Evolutionary conservation across 371 early-diverging fungal species (phyloP), one percentile per base, ranked within the genome.

Genomic region (Mucor ambiguus): DNA sequence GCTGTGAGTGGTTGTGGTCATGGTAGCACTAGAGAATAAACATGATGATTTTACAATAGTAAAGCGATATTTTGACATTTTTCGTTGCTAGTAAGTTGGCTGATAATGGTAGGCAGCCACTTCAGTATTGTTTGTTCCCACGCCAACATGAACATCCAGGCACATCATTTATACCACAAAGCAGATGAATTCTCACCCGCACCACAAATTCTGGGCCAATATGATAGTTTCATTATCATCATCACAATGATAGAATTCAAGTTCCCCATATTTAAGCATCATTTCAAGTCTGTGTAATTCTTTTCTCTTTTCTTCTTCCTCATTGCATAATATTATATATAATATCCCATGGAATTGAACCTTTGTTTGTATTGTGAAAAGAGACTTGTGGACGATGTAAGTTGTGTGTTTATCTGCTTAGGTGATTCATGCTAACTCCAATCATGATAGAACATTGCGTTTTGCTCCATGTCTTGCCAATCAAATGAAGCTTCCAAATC

Each of bases 361-460:
- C 54, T 58, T 60, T 73, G 73, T 55, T 64, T 73, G 56, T 69
- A 68, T 41, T 73, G 73, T 57, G 73, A 73, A 61, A 73, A 73
- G 46, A 44, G 64, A 64, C 67, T 73, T 48, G 60, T 35, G 5
- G 62, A 73, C 58, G 73, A 73, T 48, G 73, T 73, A 70, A 58
- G 64, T 46, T 29, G 4, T 46, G 14, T 38, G 38, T 46, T 33
- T 54, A 48, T 14, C 26, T 37, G 14, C 24, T 30, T 33, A 28
- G 18, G 29, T 7, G 32, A 60, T 28, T 20, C 6, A 60, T 20
- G 18, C n/a, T 61, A 20, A 44, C 4, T 20, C 9, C 48, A 20
- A 22, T 46, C 9, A 22, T 9, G 24, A 55, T 61, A 72, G 73
- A 73, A 63, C 33, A 56, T 66, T 43, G 64, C 67, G 20, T 73